A percentile compares a stretch with the other conserved stretches of the same genome.
phyloP scores from a whole-genome alignment of 176 grass and related monocot genomes.

The Canna indica region DNA sequence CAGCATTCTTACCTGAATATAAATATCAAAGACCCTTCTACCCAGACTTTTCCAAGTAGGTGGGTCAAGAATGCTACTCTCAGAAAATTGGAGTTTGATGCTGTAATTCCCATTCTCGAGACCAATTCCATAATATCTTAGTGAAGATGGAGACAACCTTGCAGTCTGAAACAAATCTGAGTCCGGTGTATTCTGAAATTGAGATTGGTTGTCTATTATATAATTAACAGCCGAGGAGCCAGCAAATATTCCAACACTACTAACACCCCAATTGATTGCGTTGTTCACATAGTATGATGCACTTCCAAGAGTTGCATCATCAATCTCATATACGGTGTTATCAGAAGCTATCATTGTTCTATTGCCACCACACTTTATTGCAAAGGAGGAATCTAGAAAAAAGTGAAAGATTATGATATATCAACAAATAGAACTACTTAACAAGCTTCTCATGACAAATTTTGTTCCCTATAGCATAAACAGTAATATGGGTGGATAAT shows the following conservation, averaged over 20 bases:
- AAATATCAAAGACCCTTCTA: conserved; percentile 42
- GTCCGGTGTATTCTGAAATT: conserved; percentile 28
- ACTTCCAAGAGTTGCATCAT: not conserved
- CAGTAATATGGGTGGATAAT: not conserved
- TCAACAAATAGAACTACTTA: not conserved
- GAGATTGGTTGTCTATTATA: conserved; percentile 2
- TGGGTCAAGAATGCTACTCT: conserved; percentile 16
- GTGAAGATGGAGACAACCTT: conserved; percentile 32
- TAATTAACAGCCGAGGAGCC: conserved; percentile 3
- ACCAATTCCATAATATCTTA: conserved; percentile 33
- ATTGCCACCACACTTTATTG: not conserved
- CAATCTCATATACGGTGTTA: not conserved
- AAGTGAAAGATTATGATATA: not conserved
- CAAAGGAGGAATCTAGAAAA: conserved; percentile 14
- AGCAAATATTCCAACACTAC: conserved; percentile 25
- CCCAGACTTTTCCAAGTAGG: conserved; percentile 28
- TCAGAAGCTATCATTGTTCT: conserved; percentile 5
- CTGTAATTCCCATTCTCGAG: conserved; percentile 49
- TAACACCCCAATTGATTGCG: conserved; percentile 33
- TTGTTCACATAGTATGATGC: conserved; percentile 10
- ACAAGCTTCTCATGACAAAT: not conserved
- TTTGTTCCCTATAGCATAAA: not conserved
- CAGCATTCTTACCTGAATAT: conserved; percentile 28
- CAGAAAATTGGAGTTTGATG: conserved; percentile 31
- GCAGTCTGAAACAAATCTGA: conserved; percentile 28